Evolutionary conservation across 176 grass and related monocot species (phyloP).

Genomic region (Ampelocalamus luodianensis): DNA sequence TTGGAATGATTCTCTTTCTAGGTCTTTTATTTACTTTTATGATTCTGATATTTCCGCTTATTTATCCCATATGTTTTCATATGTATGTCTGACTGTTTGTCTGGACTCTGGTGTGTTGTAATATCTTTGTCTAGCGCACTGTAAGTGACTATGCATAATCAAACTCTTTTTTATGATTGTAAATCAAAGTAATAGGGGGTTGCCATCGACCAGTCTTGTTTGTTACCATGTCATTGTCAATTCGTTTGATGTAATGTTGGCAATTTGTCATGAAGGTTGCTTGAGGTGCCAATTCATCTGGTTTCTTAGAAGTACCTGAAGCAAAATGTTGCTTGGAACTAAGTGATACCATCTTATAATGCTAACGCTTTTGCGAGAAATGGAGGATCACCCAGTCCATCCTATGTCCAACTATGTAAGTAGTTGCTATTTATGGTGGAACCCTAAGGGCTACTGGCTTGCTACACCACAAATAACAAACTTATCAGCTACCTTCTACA

Average conservation of each 20-base stretch:
- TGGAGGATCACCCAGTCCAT: conserved; percentile 57
- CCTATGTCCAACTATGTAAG: conserved; percentile 52
- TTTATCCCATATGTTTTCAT: neutral
- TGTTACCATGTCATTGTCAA: neutral
- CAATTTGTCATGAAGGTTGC: conserved; percentile 29
- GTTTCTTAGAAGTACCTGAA: conserved; percentile 11
- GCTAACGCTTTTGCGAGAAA: conserved; percentile 37
- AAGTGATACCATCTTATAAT: conserved; percentile 41
- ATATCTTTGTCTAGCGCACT: neutral
- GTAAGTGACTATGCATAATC: neutral
- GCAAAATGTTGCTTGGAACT: conserved; percentile 44
- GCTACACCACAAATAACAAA: conserved; percentile 33
- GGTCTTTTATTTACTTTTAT: neutral
- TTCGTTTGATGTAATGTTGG: conserved; percentile 33
- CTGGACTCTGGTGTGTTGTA: neutral
- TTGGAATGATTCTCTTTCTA: conserved; percentile 19
- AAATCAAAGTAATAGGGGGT: neutral
- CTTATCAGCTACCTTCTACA: conserved; percentile 36
- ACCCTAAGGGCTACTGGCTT: conserved; percentile 40
- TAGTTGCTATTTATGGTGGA: conserved; percentile 44
- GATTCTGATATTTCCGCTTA: neutral
- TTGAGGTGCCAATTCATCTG: conserved; percentile 26
- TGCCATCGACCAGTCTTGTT: neutral
- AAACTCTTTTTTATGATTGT: neutral
- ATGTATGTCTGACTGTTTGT: neutral